Conservation (phyloP, 192 early-diverging fungal species). For the Haplosporangium gracile region DNA sequence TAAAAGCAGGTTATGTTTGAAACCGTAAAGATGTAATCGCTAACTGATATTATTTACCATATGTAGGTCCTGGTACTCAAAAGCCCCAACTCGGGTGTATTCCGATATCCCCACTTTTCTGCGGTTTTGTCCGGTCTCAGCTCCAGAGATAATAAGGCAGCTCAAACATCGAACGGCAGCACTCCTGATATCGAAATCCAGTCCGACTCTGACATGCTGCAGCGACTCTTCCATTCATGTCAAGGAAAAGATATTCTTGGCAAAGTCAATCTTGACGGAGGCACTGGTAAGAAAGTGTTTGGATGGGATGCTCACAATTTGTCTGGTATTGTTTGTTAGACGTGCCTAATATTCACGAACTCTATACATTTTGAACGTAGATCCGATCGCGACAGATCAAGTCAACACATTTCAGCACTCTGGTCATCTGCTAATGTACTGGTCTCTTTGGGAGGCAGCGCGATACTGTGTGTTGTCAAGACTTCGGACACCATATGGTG, state of each 20-base stretch:
- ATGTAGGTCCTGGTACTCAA: conserved; percentile 38
- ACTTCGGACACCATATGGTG: conserved; percentile 81
- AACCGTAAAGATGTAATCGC: neutral
- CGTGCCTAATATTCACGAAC: neutral
- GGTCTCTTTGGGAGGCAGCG: conserved; percentile 82
- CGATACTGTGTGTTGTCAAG: conserved; percentile 80
- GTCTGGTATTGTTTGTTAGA: neutral
- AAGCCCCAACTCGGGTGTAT: conserved; percentile 70
- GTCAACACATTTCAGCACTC: conserved; percentile 54
- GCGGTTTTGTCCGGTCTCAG: conserved; percentile 63
- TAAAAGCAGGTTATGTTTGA: neutral
- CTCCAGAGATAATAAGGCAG: conserved; percentile 24
- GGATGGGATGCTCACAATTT: neutral
- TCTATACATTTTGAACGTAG: neutral
- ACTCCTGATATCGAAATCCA: neutral
- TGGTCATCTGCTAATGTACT: conserved; percentile 67
- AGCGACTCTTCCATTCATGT: conserved; percentile 72
- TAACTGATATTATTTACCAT: neutral
- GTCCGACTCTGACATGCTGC: conserved; percentile 55
- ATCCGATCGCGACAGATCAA: conserved; percentile 25
- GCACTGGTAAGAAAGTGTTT: conserved; percentile 19
- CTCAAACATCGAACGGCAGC: conserved; percentile 12
- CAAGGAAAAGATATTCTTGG: conserved; percentile 51
- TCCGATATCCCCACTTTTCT: conserved; percentile 76
- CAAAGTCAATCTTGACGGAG: conserved; percentile 37